Conservation (phyloP, 495 filamentous ascomycete genomes). For the Mytilinidion resinicola region DNA sequence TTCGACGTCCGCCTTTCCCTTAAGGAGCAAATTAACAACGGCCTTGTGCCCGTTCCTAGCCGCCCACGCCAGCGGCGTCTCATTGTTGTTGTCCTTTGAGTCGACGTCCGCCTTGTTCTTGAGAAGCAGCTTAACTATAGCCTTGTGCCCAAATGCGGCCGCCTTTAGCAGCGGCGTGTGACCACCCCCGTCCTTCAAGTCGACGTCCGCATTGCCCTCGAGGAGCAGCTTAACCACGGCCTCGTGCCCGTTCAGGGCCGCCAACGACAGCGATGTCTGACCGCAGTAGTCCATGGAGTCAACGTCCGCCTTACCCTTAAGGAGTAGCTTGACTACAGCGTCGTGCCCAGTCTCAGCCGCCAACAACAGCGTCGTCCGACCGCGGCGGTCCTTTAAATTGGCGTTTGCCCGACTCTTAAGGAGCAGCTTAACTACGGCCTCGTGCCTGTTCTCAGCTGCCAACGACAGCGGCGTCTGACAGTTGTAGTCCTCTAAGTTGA, state of each 20-base stretch:
- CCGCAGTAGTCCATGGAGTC: background rate
- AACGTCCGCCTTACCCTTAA: background rate
- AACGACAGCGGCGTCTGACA: too few relatives aligned
- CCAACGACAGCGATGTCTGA: conserved; percentile 1
- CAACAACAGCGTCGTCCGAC: background rate
- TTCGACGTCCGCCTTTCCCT: conserved; percentile 1
- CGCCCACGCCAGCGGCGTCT: conserved; percentile 5
- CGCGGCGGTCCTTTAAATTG: background rate
- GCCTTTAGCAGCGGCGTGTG: conserved; percentile 3
- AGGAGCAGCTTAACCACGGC: conserved; percentile 6
- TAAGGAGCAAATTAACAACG: conserved; percentile 1
- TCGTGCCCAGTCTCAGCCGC: background rate
- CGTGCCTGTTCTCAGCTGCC: background rate
- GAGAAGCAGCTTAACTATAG: conserved; percentile 1
- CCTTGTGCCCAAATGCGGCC: conserved; percentile 3
- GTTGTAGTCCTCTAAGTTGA: too few relatives aligned
- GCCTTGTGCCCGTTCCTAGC: conserved; percentile 1
- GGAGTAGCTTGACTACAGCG: background rate
- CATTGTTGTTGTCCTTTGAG: background rate
- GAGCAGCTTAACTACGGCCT: conserved; percentile 1
- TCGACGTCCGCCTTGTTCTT: background rate
- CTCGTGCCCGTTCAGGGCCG: conserved; percentile 2
- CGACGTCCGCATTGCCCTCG: background rate
- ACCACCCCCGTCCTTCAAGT: background rate
- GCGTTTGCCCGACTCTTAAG: conserved; percentile 2